Evolutionary conservation across 2,329 filamentous ascomycete genomes (phyloP), one percentile per base, ranked within the genome.

Genomic region (Sarocladium strictum): DNA sequence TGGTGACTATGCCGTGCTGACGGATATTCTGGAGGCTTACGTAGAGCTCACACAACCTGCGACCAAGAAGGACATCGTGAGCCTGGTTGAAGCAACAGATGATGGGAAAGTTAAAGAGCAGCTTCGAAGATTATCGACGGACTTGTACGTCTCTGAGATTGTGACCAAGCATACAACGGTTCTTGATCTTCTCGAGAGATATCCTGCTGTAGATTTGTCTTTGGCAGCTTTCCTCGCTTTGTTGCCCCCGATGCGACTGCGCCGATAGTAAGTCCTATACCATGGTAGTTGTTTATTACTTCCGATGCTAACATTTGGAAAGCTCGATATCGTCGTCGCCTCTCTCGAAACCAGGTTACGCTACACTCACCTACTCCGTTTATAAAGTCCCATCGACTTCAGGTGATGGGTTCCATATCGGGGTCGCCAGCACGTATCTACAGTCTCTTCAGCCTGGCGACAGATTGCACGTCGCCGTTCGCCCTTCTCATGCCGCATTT

Each of bases 1-100:
- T 1, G 75, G 74, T 37, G 80, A 77, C 0, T 9, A 6, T 23
- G 72, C 73, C 12, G 6, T 24, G 1, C 71, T 87, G 14, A 84
- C 84, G 12, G 81, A 85, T 56, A 72, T 91, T 0, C 75, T 92
- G 3, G 78, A 81, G 1, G 83, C 83, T 1, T 90, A 90, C 57
- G 82, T 91, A 2, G 89, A 93, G 68, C 75, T 92, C 1, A 79
- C 79, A 3, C 86, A 88, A 60, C 86, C 86, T 0, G 87, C 85
- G 1, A 90, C 85, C 7, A 87, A 84, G 67, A 81, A 67, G 49
- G 68, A 75, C 2, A 65, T 84, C 11, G 68, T 76, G 2, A 77
- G 78, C 37, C 75, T 75, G 1, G 73, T 76, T 1, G 24, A 45
- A 27, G 41, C 19, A 14, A 38, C 35, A n/a, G 76, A 77, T 11